Conservation (phyloP, 208 protist genomes). For the Leishmania tropica region DNA sequence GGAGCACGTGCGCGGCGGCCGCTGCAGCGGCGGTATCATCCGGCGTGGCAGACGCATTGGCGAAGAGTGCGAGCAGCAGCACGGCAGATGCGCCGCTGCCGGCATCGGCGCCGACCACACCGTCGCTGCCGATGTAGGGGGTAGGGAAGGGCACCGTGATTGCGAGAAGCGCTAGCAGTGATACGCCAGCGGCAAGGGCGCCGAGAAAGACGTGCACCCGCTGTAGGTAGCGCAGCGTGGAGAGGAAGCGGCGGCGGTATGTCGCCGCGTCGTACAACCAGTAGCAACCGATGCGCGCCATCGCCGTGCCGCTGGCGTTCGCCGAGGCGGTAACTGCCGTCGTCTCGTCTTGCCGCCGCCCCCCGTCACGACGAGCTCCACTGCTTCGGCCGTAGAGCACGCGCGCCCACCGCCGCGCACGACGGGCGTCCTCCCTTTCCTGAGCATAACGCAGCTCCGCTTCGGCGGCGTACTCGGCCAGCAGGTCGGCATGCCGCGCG, state of each 20-base stretch:
- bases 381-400: constrained; percentile 15
- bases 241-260: constrained; percentile 25
- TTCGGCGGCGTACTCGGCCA: constrained; percentile 25
- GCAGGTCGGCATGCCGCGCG: constrained; percentile 32
- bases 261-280: constrained; percentile 30
- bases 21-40: neutral
- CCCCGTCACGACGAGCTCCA: neutral
- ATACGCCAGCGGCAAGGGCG: constrained; percentile 37
- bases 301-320: neutral
- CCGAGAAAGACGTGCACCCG: constrained; percentile 39
- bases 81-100: constrained; percentile 9
- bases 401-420: constrained; percentile 16
- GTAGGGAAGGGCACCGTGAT: constrained; percentile 28
- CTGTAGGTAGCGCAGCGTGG: constrained; percentile 31
- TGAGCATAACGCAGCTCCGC: constrained; percentile 20
- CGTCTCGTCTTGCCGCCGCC: neutral
- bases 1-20: constrained; percentile 15
- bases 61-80: constrained; percentile 15
- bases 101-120: neutral
- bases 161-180: constrained; percentile 39
- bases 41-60: constrained; percentile 2
- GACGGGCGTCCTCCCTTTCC: constrained; percentile 20
- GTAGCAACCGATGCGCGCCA: constrained; percentile 1
- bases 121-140: neutral
- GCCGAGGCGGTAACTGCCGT: neutral